phyloP scores from a whole-genome alignment of 1,284 basidiomycete genomes.

The Heterobasidion parviporum region DNA sequence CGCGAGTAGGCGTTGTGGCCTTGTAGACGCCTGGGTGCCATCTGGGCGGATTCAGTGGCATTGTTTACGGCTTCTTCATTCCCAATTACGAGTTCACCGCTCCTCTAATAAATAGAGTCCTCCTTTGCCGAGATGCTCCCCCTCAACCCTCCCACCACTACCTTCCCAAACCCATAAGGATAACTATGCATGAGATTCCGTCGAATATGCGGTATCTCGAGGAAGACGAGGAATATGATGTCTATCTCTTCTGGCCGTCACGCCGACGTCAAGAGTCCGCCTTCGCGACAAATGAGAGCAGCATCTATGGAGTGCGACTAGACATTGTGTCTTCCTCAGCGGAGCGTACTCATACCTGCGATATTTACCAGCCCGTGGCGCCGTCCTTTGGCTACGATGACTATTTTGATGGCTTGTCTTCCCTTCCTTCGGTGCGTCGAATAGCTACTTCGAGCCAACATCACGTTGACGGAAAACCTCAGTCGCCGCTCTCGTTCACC shows the following conservation, averaged over 20 bases:
- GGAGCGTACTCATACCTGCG: background rate
- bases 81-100: background rate
- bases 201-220: background rate
- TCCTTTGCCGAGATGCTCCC: background rate
- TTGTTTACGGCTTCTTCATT: background rate
- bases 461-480: background rate
- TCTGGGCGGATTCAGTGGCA: background rate
- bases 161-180: no score
- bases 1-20: background rate
- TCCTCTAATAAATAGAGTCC: background rate
- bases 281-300: background rate
- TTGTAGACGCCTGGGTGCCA: background rate
- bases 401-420: background rate
- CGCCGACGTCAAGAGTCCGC: background rate
- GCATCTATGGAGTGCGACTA: background rate
- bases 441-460: background rate
- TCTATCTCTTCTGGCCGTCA: background rate
- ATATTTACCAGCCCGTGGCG: background rate
- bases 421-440: background rate
- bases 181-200: no score
- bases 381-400: background rate
- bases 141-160: background rate
- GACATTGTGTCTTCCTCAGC: background rate
- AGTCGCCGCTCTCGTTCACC: background rate
- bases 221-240: background rate